Evolutionary conservation across 345 rosid genomes (phyloP), one percentile per base, ranked within the genome.

Genomic region (Mangifera indica): DNA sequence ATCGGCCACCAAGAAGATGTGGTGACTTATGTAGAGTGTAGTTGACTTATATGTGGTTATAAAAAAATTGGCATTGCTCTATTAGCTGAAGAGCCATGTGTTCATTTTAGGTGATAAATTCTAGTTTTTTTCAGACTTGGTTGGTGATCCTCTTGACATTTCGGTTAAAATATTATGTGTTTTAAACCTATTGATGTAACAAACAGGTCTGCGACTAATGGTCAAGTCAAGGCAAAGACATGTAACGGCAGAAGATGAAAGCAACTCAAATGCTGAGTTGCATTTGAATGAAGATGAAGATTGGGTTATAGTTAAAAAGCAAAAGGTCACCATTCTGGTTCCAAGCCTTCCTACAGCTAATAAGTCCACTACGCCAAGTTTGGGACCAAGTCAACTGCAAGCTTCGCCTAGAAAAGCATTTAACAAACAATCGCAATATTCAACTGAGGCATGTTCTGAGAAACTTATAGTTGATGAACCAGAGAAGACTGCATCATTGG

Each of bases 241-340:
- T 55, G 68, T 69, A 37, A 81, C 58, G 37, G 72, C 70, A 22
- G 71, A 48, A 34, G 54, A 68, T 59, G 75, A 67, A 56, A 74
- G 61, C 48, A 70, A 74, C 56, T 42, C 79, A 15, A 74, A 76
- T 20, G 49, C 62, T 65, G 78, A 79, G 63, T 37, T 37, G 42
- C 7, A 37, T 7, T 78, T 75, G 29, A 69, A 34, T 57, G 86
- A 71, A 52, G 90, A 85, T 69, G 95, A 86, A 26, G 70, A 83
- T 79, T 91, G 97, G 97, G 78, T 89, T 6, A 69, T 89, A 18
- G 91, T 91, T 77, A 89, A 88, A 70, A 88, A 81, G 81, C 95
- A 89, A 78, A 84, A 81, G 73, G 84, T 91, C 71, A 81, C 86
- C 66, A 85, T 91, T 84, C 74, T 86, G 22, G 69, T 91, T 74